Evolutionary conservation across 1,284 basidiomycete genomes (phyloP).

Genomic region (Meira nashicola): DNA sequence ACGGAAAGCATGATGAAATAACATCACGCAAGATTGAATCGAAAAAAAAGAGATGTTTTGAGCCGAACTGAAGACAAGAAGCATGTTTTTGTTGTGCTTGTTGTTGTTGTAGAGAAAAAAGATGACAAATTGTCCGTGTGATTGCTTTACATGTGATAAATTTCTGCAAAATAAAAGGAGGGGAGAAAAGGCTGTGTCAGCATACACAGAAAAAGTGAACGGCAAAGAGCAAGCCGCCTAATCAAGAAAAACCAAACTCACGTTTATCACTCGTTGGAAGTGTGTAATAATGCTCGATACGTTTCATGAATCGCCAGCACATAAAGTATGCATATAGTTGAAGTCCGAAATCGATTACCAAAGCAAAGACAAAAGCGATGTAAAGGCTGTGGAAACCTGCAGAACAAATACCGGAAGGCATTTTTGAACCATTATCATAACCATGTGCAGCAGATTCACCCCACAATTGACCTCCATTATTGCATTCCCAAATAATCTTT

Average conservation of each 20-base stretch:
- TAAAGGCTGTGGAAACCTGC: constrained; percentile 65
- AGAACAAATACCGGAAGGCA: constrained; percentile 64
- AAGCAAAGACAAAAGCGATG: constrained; percentile 64
- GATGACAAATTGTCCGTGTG: not conserved
- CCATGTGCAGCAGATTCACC: constrained; percentile 57
- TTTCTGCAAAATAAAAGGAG: not conserved
- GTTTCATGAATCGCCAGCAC: constrained; percentile 46
- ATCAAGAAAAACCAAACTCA: not conserved
- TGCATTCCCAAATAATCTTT: constrained; percentile 69
- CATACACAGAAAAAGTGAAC: not conserved
- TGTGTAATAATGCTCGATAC: constrained; percentile 46
- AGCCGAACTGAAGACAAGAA: no score
- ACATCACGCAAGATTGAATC: no score
- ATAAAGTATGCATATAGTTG: constrained; percentile 59
- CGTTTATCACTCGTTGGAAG: constrained; percentile 27
- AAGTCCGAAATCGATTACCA: constrained; percentile 65
- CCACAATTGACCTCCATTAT: constrained; percentile 68
- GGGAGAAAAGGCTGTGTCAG: not conserved
- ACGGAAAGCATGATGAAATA: no score
- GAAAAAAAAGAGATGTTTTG: no score
- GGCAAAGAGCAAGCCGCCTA: no score
- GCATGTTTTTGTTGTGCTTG: not conserved
- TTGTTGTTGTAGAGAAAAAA: not conserved
- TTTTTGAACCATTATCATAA: constrained; percentile 53
- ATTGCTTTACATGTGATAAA: constrained; percentile 2